Evolutionary conservation across 1,284 basidiomycete species (phyloP).

Genomic region (Fomes fomentarius): DNA sequence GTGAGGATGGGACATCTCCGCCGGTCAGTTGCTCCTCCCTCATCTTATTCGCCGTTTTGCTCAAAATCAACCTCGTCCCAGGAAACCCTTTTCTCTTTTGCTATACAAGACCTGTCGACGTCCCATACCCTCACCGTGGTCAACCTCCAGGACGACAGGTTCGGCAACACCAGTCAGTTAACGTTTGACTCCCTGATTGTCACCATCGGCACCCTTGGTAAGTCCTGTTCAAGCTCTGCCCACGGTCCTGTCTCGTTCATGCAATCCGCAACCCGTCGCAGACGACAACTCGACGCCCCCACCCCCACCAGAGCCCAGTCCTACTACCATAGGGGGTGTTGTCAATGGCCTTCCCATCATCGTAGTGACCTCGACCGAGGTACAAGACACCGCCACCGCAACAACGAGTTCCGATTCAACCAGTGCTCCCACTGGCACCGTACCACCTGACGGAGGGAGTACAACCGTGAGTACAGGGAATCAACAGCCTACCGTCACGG

Average conservation of each 20-base stretch:
- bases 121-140: constrained; percentile 34
- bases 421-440: background rate
- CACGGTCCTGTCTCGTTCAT: background rate
- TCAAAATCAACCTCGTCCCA: background rate
- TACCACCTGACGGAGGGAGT: background rate
- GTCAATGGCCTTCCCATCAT: background rate
- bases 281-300: background rate
- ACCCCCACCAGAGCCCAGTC: background rate
- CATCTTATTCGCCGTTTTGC: background rate
- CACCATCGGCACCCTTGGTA: constrained; percentile 20
- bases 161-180: constrained; percentile 30
- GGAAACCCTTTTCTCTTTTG: constrained; percentile 30
- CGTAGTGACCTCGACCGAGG: background rate
- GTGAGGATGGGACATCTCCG: constrained; percentile 19
- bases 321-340: no score
- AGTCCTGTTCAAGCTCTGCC: background rate
- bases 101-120: constrained; percentile 28
- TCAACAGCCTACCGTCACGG: no score
- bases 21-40: constrained; percentile 14
- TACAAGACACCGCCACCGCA: background rate
- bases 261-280: background rate
- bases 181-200: constrained; percentile 35
- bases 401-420: background rate
- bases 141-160: constrained; percentile 33
- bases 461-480: background rate